Base-by-base conservation (phyloP, 164 flowering plant genomes). In the Magnolia kwangsiensis region DNA sequence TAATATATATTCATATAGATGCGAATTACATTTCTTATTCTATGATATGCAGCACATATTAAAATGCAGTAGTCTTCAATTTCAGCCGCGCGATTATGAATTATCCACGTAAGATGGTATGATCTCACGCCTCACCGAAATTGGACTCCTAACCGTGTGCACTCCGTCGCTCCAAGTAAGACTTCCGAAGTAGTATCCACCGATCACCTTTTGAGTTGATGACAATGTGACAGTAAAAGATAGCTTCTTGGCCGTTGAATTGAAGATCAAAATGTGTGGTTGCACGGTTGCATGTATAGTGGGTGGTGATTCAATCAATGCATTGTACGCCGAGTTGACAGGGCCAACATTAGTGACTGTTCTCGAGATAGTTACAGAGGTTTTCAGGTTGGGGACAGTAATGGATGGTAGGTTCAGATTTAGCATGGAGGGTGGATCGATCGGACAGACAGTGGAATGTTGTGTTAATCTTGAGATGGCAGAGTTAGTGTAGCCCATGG, bases 131-230 rank as follows among this genome's bases (percentile, higher is more conserved):
- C 55, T 70, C 72, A 68, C 71, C 51, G 71, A 18, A 23, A 75
- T 51, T 7, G 92, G 92, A 63, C 80, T 80, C 72, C 87, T 86
- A 3, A 70, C 72, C 4, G 18, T 23, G 45, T 70, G 72, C 21
- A 45, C 51, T 70, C 86, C 85, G 76, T 89, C 86, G 71, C 70
- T 78, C 92, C 92, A 89, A 14, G 80, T 73, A 63, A 89, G 75
- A 65, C 81, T 78, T 74, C 92, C 92, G 74, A 89, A 87, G 7
- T 85, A 79, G 75, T 82, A 89, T 55, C 84, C 81, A 7, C 89
- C 87, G 11, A 82, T 84, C 21, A 85, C 79, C 69, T 72, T 71
- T 3, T 74, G 50, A 21, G 7, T 76, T 51, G 92, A 69, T 18
- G 51, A 29, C 50, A 87, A 78, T 21, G 58, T 77, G 6, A 85